Evolutionary conservation across 2,329 filamentous ascomycete species (phyloP).

Genomic region (Dothideomycetes sp.): DNA sequence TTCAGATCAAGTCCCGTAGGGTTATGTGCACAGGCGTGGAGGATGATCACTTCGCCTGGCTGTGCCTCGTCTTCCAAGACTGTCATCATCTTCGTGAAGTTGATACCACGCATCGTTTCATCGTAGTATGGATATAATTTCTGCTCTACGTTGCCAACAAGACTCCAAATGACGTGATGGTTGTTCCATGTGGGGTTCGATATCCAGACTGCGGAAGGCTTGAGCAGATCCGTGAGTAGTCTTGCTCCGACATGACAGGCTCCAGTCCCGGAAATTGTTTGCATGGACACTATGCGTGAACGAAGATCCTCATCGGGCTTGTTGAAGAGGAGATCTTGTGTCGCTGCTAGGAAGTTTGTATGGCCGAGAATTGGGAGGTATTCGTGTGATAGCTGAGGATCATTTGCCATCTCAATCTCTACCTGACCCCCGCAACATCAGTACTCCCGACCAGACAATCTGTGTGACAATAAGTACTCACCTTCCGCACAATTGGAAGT

Average conservation of each 20-base stretch:
- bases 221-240: slow-evolving; percentile 79
- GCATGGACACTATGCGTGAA: slow-evolving; percentile 36
- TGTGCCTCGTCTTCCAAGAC: slow-evolving; percentile 16
- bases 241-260: slow-evolving; percentile 81
- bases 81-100: slow-evolving; percentile 21
- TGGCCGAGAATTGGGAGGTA: slow-evolving; percentile 88
- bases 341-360: slow-evolving; percentile 44
- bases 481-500: slow-evolving; percentile 85
- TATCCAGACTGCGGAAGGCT: slow-evolving; percentile 21
- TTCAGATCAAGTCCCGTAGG: slow-evolving; percentile 27
- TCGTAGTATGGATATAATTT: slow-evolving; percentile 20
- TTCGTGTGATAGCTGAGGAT: too few relatives aligned
- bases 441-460: too few relatives aligned
- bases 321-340: slow-evolving; percentile 19
- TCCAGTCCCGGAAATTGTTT: slow-evolving; percentile 90
- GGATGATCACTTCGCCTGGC: slow-evolving; percentile 22
- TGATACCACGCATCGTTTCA: slow-evolving; percentile 12
- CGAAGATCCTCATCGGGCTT: slow-evolving; percentile 10
- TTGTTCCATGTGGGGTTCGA: slow-evolving; percentile 23
- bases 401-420: slow-evolving; percentile 61
- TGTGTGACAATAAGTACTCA: slow-evolving; percentile 30
- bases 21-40: slow-evolving; percentile 28
- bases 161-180: slow-evolving; percentile 22
- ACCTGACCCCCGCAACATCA: slow-evolving; percentile 73
- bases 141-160: slow-evolving; percentile 12